Base-by-base conservation (phyloP, 164 flowering plant genomes). In the Sextonia rubra region DNA sequence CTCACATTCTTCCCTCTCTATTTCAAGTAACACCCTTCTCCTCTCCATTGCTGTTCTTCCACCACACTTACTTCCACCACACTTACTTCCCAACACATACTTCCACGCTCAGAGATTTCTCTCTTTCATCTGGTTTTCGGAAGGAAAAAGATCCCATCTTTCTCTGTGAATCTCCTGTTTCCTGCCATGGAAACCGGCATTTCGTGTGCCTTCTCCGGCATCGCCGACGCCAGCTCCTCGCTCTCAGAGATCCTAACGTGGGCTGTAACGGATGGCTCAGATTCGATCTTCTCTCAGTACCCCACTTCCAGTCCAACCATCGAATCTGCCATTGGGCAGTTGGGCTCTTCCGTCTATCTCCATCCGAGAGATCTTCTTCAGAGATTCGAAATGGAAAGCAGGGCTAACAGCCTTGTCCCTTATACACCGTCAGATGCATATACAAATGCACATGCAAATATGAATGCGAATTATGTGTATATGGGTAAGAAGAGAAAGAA, bases 341-440 rank as follows among this genome's bases (percentile, higher is more conserved):
- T 89, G 25, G 97, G 97, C 63, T 85, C 97, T 15, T 92, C 93
- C 0, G 92, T 91, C 11, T 94, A 92, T 73, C 88, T 84, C 55
- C 83, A 74, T 49, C 97, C 92, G 75, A 80, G 84, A 76, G 95
- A 94, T 52, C 76, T 86, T 12, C 84, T 92, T 3, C 90, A 85
- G 26, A 83, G 84, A 37, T 82, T 88, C 81, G 37, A 73, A 52
- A 62, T 72, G 12, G 84, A 81, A 73, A 84, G 32, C 82, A 76
- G 70, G 69, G 22, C 76, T 47, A 81, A 58, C 64, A 4, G 56
- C 18, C 17, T 77, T 11, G 7, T 55, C 7, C 30, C 69, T n/a
- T 18, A 5, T 9, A 14, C 30, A 32, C 60, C 73, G 26, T 62
- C 37, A 73, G 9, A 20, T 5, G 1, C 58, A 52, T 12, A 15